Conservation (phyloP, 331 rosid species). For the Malus hybrid region DNA sequence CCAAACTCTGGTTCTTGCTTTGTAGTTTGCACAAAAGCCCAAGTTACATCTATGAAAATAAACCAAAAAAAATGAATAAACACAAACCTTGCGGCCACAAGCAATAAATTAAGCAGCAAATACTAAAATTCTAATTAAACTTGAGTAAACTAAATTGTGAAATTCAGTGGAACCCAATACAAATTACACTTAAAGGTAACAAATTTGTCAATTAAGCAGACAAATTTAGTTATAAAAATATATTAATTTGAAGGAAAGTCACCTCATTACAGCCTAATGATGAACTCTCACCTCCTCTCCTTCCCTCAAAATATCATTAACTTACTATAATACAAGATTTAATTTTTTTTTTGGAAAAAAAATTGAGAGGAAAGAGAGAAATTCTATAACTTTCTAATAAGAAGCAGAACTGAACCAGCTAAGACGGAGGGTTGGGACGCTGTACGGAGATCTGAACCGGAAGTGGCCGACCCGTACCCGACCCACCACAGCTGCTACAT, state of each 20-base stretch:
- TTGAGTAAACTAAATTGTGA: neutral
- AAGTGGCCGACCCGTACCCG: slow-evolving; percentile 86
- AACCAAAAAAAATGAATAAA: neutral
- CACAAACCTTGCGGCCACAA: neutral
- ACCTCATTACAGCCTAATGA: slow-evolving; percentile 26
- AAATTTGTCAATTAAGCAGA: neutral
- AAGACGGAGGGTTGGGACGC: slow-evolving; percentile 42
- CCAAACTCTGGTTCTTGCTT: neutral
- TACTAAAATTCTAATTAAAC: neutral
- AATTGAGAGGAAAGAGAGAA: neutral
- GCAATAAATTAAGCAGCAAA: neutral
- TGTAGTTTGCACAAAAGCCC: neutral
- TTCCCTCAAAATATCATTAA: slow-evolving; percentile 28
- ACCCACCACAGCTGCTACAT: slow-evolving; percentile 80
- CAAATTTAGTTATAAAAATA: slow-evolving; percentile 3
- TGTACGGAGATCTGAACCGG: slow-evolving; percentile 53
- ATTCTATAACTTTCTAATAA: neutral
- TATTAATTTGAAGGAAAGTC: slow-evolving; percentile 13
- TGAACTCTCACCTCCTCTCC: slow-evolving; percentile 11
- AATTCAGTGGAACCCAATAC: neutral
- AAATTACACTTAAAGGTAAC: neutral
- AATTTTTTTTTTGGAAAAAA: neutral
- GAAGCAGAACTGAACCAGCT: neutral
- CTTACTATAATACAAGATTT: slow-evolving; percentile 28
- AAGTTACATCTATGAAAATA: neutral